Evolutionary conservation across 176 grass and related monocot species (phyloP), one percentile per base, ranked within the genome.

Genomic region (Cenchrus purpureus): DNA sequence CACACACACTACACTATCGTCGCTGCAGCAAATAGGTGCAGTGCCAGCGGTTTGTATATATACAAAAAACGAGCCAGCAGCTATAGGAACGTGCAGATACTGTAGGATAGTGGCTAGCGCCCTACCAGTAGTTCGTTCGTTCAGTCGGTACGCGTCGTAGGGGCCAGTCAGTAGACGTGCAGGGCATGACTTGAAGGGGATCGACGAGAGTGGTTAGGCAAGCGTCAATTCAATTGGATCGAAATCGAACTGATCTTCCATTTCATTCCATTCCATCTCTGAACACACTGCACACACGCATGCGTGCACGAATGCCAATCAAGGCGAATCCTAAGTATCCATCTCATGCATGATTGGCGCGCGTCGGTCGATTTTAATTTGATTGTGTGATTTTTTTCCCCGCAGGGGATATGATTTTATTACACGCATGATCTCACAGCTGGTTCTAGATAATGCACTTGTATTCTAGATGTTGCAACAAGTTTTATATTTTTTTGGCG

Each of bases 341-440:
- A 43, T 43, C 34, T 0, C 40, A 22, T 77, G 74, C 74, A 77
- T 60, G 75, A 61, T 78, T 78, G 56, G 25, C 57, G 76, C 57
- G 76, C 43, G n/a, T 63, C 15, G 58, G 28, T 62, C 56, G 76
- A 48, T 48, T 17, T 10, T 7, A 2, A 40, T 40, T 25, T 2
- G 4, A 17, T 60, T n/a, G 10, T 34, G 12, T 28, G 72, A 31
- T 73, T 53, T 25, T 43, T 40, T 4, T 4, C 37, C 37, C 8
- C 7, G 6, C 20, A 1, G 12, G 16, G 19, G 2, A 20, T 7
- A 4, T 10, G 49, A 51, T 51, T 51, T 51, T 51, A 51, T 51
- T 51, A 51, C 49, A 51, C 37, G 37, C 37, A 40, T 40, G 37
- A 40, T 40, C 37, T 40, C 37, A 56, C 54, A 17, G 54, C 15